phyloP scores from a whole-genome alignment of 192 early-diverging fungal genomes.

The Umbelopsis ramanniana region DNA sequence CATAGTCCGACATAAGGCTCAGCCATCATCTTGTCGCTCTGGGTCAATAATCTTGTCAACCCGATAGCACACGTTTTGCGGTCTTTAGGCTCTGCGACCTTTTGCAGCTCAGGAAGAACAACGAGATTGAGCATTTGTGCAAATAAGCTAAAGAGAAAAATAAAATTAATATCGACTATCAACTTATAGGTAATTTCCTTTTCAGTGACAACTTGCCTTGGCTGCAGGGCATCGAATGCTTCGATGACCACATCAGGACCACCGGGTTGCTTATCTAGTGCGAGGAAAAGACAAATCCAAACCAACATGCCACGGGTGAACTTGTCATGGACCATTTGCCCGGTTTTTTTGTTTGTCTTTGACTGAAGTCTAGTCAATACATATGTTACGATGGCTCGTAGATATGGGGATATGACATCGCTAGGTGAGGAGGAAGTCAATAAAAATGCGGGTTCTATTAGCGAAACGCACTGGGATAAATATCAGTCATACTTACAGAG shows the following conservation, averaged over 20 bases:
- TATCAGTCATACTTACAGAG: constrained; percentile 67
- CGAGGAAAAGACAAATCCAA: constrained; percentile 67
- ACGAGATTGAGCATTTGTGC: constrained; percentile 61
- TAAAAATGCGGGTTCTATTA: constrained; percentile 27
- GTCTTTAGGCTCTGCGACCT: constrained; percentile 58
- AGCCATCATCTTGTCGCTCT: constrained; percentile 56
- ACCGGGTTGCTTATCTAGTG: constrained; percentile 63
- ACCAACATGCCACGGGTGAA: constrained; percentile 71
- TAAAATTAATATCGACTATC: background rate
- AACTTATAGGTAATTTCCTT: background rate
- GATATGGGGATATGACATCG: constrained; percentile 48
- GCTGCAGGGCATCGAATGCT: constrained; percentile 63
- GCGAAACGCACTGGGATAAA: constrained; percentile 43
- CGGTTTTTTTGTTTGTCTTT: constrained; percentile 50
- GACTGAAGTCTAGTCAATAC: constrained; percentile 52
- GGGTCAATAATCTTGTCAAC: constrained; percentile 64
- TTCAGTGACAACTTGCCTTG: constrained; percentile 42
- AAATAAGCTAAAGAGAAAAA: constrained; percentile 58
- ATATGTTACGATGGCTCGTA: constrained; percentile 49
- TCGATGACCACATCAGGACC: constrained; percentile 63
- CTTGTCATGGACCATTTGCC: constrained; percentile 44
- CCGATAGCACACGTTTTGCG: constrained; percentile 68
- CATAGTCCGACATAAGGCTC: constrained; percentile 57
- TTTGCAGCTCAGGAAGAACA: constrained; percentile 68
- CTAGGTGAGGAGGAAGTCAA: constrained; percentile 47